Base-by-base conservation (phyloP, 345 rosid species). In the Pistacia atlantica region DNA sequence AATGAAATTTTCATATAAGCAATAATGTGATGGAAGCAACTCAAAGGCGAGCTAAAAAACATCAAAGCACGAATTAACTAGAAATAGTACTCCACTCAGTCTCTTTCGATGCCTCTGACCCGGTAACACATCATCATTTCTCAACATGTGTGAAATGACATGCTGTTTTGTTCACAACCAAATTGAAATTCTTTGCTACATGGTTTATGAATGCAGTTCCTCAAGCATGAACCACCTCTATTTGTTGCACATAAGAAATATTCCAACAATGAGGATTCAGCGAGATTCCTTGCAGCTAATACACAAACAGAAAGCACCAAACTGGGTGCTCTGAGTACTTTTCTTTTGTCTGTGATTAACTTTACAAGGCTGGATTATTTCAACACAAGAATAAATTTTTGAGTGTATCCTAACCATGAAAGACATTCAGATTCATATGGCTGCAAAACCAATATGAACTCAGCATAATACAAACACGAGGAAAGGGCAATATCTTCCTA, bases 361-460 rank as follows among this genome's bases (percentile, higher is more conserved):
- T 4, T 6, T 4, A 45, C 42, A 46, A 1, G 22, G 16, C 12
- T 11, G 31, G 51, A 48, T 48, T 28, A 72, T 72, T 56, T 73
- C 67, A 60, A 42, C 31, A 63, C 22, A n/a, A 46, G 55, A 33
- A 8, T 11, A 35, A 49, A 33, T 13, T 51, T 63, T 52, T 9
- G 4, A 12, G 2, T 18, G 51, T 37, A 69, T 59, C 45, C 59
- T 57, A 60, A 46, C 10, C 45, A 14, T 7, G 61, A 33, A 33
- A 55, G 31, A 42, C 54, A 12, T 58, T 57, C 37, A 49, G 60
- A 62, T 61, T 64, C 18, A 62, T 37, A 74, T 51, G 18, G 9
- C 11, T 49, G 33, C 22, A 16, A 63, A 74, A 56, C 65, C 49
- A n/a, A 13, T 63, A n/a, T n/a, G 69, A 74, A 46, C 48, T 22